Evolutionary conservation across 2,329 filamentous ascomycete species (phyloP), one percentile per base, ranked within the genome.

Genomic region (Cucurbitaria berberidis): DNA sequence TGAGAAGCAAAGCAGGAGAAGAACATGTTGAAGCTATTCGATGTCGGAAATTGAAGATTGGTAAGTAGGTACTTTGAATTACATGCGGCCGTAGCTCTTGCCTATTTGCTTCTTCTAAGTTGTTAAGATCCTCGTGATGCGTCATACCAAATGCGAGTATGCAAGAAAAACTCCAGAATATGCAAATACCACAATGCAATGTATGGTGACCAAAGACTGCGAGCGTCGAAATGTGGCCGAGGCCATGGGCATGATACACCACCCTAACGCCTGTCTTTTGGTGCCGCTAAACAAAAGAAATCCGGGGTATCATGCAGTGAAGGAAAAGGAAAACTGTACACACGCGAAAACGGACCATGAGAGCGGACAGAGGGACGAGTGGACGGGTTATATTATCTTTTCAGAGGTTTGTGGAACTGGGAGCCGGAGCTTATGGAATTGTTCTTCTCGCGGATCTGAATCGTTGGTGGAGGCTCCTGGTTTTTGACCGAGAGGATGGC

Each of bases 271-370:
- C 22, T 27, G 26, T n/a, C 16, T 40, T 38, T 45, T 47, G 34
- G 51, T 55, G 54, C 51, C 53, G 57, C 60, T 59, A 56, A 60
- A 58, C 41, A 52, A 62, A n/a, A 46, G 40, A 57, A 45, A 59
- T 52, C 59, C 59, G 51, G 62, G 62, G 62, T 67, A 67, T 67
- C 64, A 65, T 67, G 64, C 60, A 62, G 48, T 48, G 53, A 62
- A 57, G 30, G 55, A 53, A 60, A 54, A 44, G 19, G 41, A 54
- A 36, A 29, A 35, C 36, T 3, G 36, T 45, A 45, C 24, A n/a
- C n/a, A n/a, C n/a, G n/a, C n/a, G 15, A 49, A 48, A 32, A 11
- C 27, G 50, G 35, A 48, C 35, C 38, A 44, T 32, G 29, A 45
- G 27, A 45, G 36, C 11, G 32, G 21, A 36, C 19, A 47, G 19